phyloP scores from a whole-genome alignment of 129 eudicot genomes.

The Helichrysum umbraculigerum region DNA sequence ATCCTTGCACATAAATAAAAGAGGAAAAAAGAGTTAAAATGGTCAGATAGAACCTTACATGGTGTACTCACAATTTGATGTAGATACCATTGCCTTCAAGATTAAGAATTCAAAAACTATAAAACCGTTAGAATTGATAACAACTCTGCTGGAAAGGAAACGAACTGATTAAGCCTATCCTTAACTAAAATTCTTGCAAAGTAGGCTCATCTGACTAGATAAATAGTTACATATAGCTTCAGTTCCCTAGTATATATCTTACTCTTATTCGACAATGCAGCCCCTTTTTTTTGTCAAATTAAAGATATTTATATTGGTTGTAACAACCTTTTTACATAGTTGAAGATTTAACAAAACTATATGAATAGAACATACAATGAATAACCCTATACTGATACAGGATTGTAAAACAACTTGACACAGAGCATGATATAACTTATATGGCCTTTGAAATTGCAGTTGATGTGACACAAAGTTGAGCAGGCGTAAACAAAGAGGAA shows the following conservation, averaged over 20 bases:
- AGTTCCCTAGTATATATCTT: not conserved
- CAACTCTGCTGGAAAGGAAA: too few relatives aligned
- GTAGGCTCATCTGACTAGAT: not conserved
- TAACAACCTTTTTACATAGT: not conserved
- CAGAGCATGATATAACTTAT: slow-evolving; percentile 1
- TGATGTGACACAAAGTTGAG: slow-evolving; percentile 2
- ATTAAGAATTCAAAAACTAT: too few relatives aligned
- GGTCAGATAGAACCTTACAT: too few relatives aligned
- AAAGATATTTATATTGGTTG: not conserved
- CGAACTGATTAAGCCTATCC: too few relatives aligned
- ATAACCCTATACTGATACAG: not conserved
- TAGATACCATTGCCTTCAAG: too few relatives aligned
- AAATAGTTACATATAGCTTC: not conserved
- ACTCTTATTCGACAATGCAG: not conserved
- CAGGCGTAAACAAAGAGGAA: not conserved
- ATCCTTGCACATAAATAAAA: too few relatives aligned
- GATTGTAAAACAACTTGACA: not conserved
- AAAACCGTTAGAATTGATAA: too few relatives aligned
- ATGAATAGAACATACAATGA: not conserved
- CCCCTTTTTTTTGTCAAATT: not conserved
- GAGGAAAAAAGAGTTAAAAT: too few relatives aligned
- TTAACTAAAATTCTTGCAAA: not conserved
- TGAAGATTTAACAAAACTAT: slow-evolving; percentile 8
- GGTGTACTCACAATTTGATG: too few relatives aligned
- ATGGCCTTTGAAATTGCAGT: not conserved